Base-by-base conservation (phyloP, 2,329 filamentous ascomycete genomes). In the Plectosphaerella cucumerina region DNA sequence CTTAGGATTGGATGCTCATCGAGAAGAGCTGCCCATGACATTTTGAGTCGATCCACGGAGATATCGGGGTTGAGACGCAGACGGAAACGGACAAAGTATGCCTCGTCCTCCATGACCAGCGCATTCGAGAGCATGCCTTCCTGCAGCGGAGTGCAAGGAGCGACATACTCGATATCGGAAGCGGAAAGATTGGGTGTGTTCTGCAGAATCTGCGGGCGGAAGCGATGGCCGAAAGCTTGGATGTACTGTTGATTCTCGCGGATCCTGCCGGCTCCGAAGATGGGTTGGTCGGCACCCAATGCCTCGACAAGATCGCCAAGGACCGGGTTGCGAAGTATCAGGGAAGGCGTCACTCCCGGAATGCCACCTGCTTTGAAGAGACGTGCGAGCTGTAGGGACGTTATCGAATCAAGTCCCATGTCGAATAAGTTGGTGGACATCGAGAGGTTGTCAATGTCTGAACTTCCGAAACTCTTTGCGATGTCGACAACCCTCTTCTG, bases 391-490 rank as follows among this genome's bases (percentile, higher is more conserved):
- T 83, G 78, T 44, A 95, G 84, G 0, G 86, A 88, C 0, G 89
- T 90, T 15, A 97, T 90, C 0, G 92, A 97, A 60, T 96, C 93
- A 21, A 97, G 76, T 0, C 92, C 93, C 1, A 96, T 73, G 56
- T 96, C 90, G 59, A 94, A 96, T 17, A 96, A 81, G 53, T 84
- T 96, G 0, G 84, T 83, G 1, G 70, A 72, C 3, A 77, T 70
- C 1, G 66, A 70, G 3, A 89, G 70, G 0, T 71, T 67, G 0
- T 68, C 60, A 3, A 62, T 49, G 1, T 73, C 62, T 2, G n/a
- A 5, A 18, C 20, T 18, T 8, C 18, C 17, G 17, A 42, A 42
- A 12, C 17, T 18, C 11, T 20, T 17, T 17, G 17, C 39, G 20
- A 18, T 18, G 5, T 42, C n/a, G 9, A 42, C 17, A 18, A 18